Evolutionary conservation across 1,284 basidiomycete species (phyloP).

Genomic region (Polyporus tsugae): DNA sequence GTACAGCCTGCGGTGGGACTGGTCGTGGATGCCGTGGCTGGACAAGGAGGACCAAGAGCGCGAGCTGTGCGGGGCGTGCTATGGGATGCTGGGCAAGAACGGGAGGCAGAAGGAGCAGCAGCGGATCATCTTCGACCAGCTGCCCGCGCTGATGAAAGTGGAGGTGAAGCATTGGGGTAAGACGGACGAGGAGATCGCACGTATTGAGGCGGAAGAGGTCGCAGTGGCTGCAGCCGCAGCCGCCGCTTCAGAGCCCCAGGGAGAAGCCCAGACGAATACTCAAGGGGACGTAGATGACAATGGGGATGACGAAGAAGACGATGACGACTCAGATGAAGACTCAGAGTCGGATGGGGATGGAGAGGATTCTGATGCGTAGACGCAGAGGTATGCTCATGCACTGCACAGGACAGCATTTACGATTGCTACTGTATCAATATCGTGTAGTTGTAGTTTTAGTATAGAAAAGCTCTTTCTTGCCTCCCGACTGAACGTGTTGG

Average conservation of each 20-base stretch:
- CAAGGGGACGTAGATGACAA: not conserved
- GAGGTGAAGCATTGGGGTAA: constrained; percentile 13
- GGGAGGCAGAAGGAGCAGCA: constrained; percentile 18
- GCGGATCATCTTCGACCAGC: constrained; percentile 7
- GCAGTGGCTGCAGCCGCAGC: not conserved
- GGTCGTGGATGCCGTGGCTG: constrained; percentile 15
- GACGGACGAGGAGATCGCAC: constrained; percentile 3
- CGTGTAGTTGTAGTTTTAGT: not conserved
- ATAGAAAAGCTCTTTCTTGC: constrained; percentile 93
- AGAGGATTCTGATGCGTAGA: not conserved
- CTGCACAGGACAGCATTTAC: not conserved
- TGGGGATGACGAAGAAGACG: not conserved
- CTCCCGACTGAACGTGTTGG: constrained; percentile 78
- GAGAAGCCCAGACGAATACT: not conserved
- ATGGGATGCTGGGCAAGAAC: constrained; percentile 10
- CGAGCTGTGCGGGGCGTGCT: constrained; percentile 19
- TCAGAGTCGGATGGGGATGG: not conserved
- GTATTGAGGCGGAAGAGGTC: not conserved
- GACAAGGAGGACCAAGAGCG: constrained; percentile 13
- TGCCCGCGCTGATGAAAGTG: constrained; percentile 19
- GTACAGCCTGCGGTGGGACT: constrained; percentile 7
- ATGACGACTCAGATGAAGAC: not conserved
- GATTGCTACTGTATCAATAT: not conserved
- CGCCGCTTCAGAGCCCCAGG: not conserved
- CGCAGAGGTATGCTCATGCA: not conserved